A percentile compares a stretch with the other conserved stretches of the same genome.
Evolutionary conservation across 2,329 filamentous ascomycete genomes (phyloP).

Genomic region (Trichoderma gracile): DNA sequence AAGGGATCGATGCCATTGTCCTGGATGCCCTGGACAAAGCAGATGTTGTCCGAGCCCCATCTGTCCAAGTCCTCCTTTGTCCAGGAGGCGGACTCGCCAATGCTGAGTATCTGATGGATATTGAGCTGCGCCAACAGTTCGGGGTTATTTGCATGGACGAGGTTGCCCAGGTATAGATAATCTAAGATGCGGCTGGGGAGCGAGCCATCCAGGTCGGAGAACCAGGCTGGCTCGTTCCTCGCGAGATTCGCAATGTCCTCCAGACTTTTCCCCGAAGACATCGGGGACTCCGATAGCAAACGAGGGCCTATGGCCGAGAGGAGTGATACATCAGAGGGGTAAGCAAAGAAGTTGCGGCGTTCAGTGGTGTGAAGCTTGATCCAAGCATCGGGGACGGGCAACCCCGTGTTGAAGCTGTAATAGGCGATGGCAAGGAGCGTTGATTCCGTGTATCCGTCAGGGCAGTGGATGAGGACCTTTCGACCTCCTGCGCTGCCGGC

Average conservation of each 20-base stretch:
- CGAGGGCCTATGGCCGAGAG: conserved; percentile 75
- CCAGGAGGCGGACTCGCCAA: conserved; percentile 88
- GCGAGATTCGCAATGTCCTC: conserved; percentile 55
- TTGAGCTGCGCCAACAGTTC: conserved; percentile 76
- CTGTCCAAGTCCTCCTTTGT: conserved; percentile 64
- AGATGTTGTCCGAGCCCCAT: conserved; percentile 78
- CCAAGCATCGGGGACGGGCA: conserved; percentile 82
- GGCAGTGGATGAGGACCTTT: conserved; percentile 87
- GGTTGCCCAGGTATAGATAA: conserved; percentile 95
- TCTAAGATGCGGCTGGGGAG: conserved; percentile 84
- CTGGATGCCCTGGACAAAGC: conserved; percentile 82
- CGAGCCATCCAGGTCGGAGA: conserved; percentile 81
- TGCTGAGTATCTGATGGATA: conserved; percentile 84
- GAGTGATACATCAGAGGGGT: conserved; percentile 83
- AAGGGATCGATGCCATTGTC: conserved; percentile 96
- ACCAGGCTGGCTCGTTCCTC: conserved; percentile 72
- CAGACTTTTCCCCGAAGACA: conserved; percentile 49
- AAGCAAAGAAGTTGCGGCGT: conserved; percentile 92
- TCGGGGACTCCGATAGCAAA: conserved; percentile 70
- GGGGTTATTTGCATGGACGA: conserved; percentile 91
- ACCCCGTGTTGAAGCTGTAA: conserved; percentile 85
- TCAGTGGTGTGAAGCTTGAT: conserved; percentile 77
- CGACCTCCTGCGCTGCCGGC: conserved; percentile 40
- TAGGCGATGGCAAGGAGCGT: conserved; percentile 88
- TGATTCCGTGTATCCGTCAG: conserved; percentile 94